A percentile compares a stretch with the other conserved stretches of the same genome.
Conservation (phyloP, 768 basidiomycete genomes). For the Termitomyces sp. region DNA sequence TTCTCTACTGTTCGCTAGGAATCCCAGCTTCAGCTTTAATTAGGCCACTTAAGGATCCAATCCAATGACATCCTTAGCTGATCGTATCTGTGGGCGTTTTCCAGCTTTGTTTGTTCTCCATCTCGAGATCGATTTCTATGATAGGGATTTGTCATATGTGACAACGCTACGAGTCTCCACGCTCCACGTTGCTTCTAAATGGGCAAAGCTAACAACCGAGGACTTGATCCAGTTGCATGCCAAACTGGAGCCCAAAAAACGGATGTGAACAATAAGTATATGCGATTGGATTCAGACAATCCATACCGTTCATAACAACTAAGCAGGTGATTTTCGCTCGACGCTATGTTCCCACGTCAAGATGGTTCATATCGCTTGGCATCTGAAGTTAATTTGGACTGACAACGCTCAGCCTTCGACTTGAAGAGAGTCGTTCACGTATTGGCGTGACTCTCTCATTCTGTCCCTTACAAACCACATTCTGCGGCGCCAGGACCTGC, state of each 20-base stretch:
- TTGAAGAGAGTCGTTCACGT: not conserved
- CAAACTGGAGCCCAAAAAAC: not conserved
- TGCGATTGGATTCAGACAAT: not conserved
- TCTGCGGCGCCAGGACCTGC: not conserved
- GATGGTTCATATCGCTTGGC: not conserved
- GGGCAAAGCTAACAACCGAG: not conserved
- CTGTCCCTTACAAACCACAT: not conserved
- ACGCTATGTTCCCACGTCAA: not conserved
- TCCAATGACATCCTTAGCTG: not conserved
- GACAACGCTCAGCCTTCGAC: not conserved
- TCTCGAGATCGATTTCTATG: not conserved
- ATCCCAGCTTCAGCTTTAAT: constrained; percentile 2
- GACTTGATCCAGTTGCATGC: not conserved
- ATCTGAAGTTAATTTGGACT: not conserved
- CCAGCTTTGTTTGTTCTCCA: not conserved
- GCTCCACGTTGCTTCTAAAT: not conserved
- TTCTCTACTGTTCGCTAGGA: not conserved
- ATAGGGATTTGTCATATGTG: not conserved
- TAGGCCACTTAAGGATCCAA: not conserved
- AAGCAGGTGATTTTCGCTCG: not conserved
- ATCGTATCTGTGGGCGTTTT: not conserved
- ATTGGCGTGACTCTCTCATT: not conserved
- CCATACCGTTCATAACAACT: not conserved
- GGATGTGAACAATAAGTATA: not conserved
- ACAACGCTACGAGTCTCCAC: not conserved